Evolutionary conservation across 2,329 filamentous ascomycete species (phyloP).

Genomic region (Domatiomyces catenatus): DNA sequence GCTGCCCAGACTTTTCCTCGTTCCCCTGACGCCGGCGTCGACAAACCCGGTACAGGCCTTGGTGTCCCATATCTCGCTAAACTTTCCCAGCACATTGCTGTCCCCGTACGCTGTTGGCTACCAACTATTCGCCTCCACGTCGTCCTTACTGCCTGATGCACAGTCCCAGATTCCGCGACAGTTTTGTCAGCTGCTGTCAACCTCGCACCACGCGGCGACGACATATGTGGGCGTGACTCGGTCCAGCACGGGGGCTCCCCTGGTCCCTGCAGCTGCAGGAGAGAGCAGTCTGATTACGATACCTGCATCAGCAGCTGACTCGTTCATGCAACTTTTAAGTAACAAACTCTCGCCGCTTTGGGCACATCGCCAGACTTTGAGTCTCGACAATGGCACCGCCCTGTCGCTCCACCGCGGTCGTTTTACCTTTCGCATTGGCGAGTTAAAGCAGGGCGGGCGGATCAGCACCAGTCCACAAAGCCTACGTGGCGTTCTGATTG

Average conservation of each 20-base stretch:
- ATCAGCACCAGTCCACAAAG: conserved; percentile 7
- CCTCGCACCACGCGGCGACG: conserved; percentile 9
- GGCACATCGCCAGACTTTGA: conserved; percentile 12
- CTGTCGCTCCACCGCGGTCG: conserved; percentile 8
- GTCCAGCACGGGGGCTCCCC: conserved; percentile 2
- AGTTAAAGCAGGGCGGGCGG: conserved; percentile 10
- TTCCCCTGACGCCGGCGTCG: conserved; percentile 7
- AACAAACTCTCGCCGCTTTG: conserved; percentile 16
- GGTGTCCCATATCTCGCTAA: conserved; percentile 14
- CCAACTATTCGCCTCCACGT: conserved; percentile 16
- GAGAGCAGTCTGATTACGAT: conserved; percentile 10
- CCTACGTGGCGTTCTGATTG: conserved; percentile 11
- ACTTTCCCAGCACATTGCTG: conserved; percentile 12
- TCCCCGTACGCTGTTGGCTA: conserved; percentile 13
- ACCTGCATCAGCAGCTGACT: conserved; percentile 8
- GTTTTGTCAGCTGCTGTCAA: conserved; percentile 12
- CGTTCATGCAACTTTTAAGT: conserved; percentile 13
- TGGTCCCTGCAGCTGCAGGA: not conserved
- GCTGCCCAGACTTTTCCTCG: conserved; percentile 12
- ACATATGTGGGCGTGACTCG: conserved; percentile 11
- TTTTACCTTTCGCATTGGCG: conserved; percentile 14
- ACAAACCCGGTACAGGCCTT: conserved; percentile 9
- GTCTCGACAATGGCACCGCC: conserved; percentile 12
- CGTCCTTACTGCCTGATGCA: conserved; percentile 13
- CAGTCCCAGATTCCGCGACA: conserved; percentile 4